Base-by-base conservation (phyloP, 805 yeast genomes). In the Kluyveromyces starmeri region DNA sequence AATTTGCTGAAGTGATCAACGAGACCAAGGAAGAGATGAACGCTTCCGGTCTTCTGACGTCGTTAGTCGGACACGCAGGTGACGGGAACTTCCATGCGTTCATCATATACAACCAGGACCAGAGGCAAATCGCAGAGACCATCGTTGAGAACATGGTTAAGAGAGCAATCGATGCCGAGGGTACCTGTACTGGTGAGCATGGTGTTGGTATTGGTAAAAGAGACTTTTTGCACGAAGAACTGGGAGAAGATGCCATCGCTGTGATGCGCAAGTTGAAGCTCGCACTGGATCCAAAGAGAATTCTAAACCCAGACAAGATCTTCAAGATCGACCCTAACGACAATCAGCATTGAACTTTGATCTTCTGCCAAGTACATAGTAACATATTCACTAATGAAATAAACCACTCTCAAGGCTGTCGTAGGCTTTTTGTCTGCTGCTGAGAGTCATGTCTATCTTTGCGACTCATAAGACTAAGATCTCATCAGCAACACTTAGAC, bases 181-280 rank as follows among this genome's bases (percentile, higher is more conserved):
- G 94, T 2, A 83, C 95, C 2, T 77, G 85, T 44, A 79, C 86
- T 4, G 94, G 94, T 22, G 94, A 83, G 50, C 94, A 83, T 51
- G 95, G 94, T 10, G 73, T 84, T 25, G 95, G 94, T 7, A 68
- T 78, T 27, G 88, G 89, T 23, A 83, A 83, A 50, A 59, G 88
- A 42, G 70, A 69, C 19, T 75, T 66, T 39, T 55, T 83, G 21
- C 59, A 67, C 19, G 59, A 62, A 37, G 95, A 83, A 53, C 58
- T 83, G 18, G 94, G 92, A 1, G 64, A 64, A 4, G 78, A 70
- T 1, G 72, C 92, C 0, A 68, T 83, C 17, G 75, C 73, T 47
- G 53, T 77, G 23, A 83, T 83, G 95, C 70, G 94, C 52, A 70
- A 69, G 30, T 52, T 83, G 31, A 83, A 84, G 50, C 46, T 79